These are phyloP conservation scores for Phoma herbarum DNA, from an alignment of 2,329 filamentous ascomycete species.

Conservation along the genomic window DNA sequence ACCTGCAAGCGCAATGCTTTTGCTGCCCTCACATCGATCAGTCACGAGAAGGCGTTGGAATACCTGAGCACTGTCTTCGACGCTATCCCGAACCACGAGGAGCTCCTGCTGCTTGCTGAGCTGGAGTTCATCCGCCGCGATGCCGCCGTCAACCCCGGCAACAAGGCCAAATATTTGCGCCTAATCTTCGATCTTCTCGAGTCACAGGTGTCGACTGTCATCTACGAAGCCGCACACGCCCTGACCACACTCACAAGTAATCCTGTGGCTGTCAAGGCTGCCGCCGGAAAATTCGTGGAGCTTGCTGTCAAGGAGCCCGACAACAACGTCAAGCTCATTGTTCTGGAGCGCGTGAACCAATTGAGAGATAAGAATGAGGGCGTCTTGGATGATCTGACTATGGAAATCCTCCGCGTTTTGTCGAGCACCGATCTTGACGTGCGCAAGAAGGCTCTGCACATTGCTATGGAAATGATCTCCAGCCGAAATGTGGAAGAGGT, in stretches of 20 bases:
- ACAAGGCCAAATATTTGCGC: slow-evolving; percentile 93
- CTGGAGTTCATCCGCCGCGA: slow-evolving; percentile 98
- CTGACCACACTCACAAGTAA: slow-evolving; percentile 94
- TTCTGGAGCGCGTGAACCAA: slow-evolving; percentile 91
- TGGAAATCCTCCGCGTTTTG: slow-evolving; percentile 95
- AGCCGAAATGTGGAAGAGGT: slow-evolving; percentile 99
- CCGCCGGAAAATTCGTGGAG: slow-evolving; percentile 95
- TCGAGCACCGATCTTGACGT: slow-evolving; percentile 97
- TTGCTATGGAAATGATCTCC: slow-evolving; percentile 96
- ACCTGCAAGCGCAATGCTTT: slow-evolving; percentile 99
- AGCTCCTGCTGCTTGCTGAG: slow-evolving; percentile 90
- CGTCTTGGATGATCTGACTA: slow-evolving; percentile 89
- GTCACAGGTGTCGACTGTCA: slow-evolving; percentile 89
- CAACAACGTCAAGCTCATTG: slow-evolving; percentile 99
- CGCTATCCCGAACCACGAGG: slow-evolving; percentile 91
- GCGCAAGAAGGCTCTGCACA: slow-evolving; percentile 85
- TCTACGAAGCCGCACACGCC: slow-evolving; percentile 96
- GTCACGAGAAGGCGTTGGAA: slow-evolving; percentile 88
- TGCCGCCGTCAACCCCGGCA: slow-evolving; percentile 90
- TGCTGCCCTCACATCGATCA: slow-evolving; percentile 87
- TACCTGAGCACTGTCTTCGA: slow-evolving; percentile 92
- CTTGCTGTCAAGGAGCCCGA: slow-evolving; percentile 96
- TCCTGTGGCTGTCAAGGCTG: slow-evolving; percentile 96
- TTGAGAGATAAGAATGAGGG: slow-evolving; percentile 88
- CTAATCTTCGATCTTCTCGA: slow-evolving; percentile 97